These are phyloP conservation scores for Asparagopsis taxiformis DNA, from an alignment of 31 red algal genomes.

Conservation along the genomic window DNA sequence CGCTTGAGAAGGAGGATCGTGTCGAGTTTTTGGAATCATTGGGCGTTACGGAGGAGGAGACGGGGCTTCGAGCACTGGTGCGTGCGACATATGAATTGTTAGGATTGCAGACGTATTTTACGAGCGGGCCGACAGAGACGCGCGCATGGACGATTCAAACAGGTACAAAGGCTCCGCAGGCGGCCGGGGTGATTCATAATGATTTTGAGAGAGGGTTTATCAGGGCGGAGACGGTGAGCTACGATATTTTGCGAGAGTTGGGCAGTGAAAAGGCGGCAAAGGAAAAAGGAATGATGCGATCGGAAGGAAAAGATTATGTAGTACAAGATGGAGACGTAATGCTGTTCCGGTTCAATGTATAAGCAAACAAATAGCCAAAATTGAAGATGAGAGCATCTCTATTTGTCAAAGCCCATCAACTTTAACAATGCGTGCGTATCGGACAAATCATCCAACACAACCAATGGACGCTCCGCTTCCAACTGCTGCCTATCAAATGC, in stretches of 20 bases:
- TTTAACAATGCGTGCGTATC: slow-evolving; percentile 34
- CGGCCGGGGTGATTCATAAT: slow-evolving; percentile 76
- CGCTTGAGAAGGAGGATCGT: slow-evolving; percentile 42
- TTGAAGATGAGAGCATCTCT: background rate
- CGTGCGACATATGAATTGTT: slow-evolving; percentile 33
- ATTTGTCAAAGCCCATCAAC: slow-evolving; percentile 14
- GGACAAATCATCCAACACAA: slow-evolving; percentile 49
- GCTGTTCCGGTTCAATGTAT: slow-evolving; percentile 83
- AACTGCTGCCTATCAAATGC: slow-evolving; percentile 12
- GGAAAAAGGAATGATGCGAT: slow-evolving; percentile 62
- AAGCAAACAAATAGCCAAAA: too few species aligned
- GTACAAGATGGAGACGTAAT: slow-evolving; percentile 87
- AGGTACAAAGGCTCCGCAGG: slow-evolving; percentile 82
- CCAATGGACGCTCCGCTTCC: slow-evolving; percentile 5
- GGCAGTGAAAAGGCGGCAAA: slow-evolving; percentile 61
- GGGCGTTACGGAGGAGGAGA: slow-evolving; percentile 71
- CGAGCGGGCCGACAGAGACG: slow-evolving; percentile 67
- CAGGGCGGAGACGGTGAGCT: slow-evolving; percentile 65
- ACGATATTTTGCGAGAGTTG: slow-evolving; percentile 53
- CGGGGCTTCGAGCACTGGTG: slow-evolving; percentile 22
- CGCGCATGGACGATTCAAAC: slow-evolving; percentile 78
- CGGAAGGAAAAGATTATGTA: slow-evolving; percentile 88
- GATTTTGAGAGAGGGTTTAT: slow-evolving; percentile 89
- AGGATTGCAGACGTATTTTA: slow-evolving; percentile 84
- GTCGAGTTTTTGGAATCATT: slow-evolving; percentile 58